Evolutionary conservation across 176 grass and related monocot genomes (phyloP).

Genomic region (Typha latifolia): DNA sequence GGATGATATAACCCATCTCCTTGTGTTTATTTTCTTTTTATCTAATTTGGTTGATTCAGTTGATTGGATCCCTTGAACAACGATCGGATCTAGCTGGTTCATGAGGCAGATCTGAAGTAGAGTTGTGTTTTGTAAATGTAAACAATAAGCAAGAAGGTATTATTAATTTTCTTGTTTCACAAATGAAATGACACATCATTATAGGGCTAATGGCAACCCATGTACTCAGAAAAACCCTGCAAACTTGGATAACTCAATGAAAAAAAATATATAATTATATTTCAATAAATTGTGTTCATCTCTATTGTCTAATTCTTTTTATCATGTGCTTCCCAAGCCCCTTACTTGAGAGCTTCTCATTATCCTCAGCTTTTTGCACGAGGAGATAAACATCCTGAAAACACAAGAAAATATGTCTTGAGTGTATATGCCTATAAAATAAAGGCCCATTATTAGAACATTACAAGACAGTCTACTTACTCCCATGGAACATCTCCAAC

Average conservation of each 20-base stretch:
- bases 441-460: background rate
- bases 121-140: no score
- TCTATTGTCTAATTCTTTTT: background rate
- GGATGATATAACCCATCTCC: no score
- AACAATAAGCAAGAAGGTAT: no score
- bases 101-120: no score
- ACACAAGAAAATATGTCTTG: background rate
- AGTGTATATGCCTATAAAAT: background rate
- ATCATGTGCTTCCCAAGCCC: slow-evolving; percentile 34
- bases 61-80: no score
- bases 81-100: no score
- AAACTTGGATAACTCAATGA: background rate
- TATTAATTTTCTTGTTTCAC: background rate
- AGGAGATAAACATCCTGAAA: slow-evolving; percentile 76
- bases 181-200: background rate
- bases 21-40: no score
- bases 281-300: background rate
- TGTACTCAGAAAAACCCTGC: no score
- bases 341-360: slow-evolving; percentile 65
- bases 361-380: slow-evolving; percentile 93
- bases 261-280: background rate
- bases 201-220: background rate
- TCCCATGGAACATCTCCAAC: slow-evolving; percentile 88
- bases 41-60: no score
- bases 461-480: slow-evolving; percentile 32